Base-by-base conservation (phyloP, 2,329 filamentous ascomycete genomes). In the Plectosphaerella sp. region DNA sequence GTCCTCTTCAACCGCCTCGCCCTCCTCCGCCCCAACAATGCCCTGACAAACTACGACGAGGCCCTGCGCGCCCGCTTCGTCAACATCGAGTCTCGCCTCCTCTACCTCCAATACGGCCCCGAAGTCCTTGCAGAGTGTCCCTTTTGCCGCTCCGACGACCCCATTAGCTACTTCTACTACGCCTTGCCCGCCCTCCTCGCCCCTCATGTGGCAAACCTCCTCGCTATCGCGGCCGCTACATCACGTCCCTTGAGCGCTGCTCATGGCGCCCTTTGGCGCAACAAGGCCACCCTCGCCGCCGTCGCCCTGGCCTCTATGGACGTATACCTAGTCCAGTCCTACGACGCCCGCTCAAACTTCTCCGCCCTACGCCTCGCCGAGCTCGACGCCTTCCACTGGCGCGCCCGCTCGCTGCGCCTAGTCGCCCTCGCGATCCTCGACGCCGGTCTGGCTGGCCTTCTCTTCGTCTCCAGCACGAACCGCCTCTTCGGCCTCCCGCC, bases 51-150 rank as follows among this genome's bases (percentile, higher is more conserved):
- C 0, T 54, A 67, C 12, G 92, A 97, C 70, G 75, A 82, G 48
- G 70, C 77, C 22, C 77, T 97, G 10, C 80, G 84, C 49, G 71
- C 74, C 24, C 86, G 86, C 60, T 85, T 97, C 64, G 79, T 83
- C 59, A 86, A 81, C 54, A 72, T 86, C 50, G 84, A 90, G 58
- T 87, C 87, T 47, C 80, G 89, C 50, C 79, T 94, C 54, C 76
- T 96, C 8, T 97, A 97, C 72, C 78, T 95, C 49, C 84, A 88
- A 54, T 95, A 84, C 69, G 94, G 94, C 3, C 89, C 91, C 0
- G 77, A 82, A 35, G 83, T 86, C 9, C 67, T 97, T 37, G 76
- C 85, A 20, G 76, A 83, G 53, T 97, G 92, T 67, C 79, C 83
- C n/a, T 96, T 96, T 73, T 97, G 92, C 78, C 77, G 73, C 48